Evolutionary conservation across 495 filamentous ascomycete species (phyloP).

Genomic region (Penicillium soppii): DNA sequence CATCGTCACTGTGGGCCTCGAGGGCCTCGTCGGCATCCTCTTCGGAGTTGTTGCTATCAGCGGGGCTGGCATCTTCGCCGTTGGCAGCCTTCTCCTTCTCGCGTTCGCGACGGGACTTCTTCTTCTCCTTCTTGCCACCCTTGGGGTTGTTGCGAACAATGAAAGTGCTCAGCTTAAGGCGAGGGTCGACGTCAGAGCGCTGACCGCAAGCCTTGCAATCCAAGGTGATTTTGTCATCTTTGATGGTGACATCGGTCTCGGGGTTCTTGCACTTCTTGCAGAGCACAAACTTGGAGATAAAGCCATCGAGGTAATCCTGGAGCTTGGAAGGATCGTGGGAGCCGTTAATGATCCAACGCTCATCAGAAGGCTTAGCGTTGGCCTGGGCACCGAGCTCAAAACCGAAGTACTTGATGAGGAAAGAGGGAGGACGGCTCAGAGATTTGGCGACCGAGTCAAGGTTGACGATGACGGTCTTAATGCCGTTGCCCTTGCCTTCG

Average conservation of each 20-base stretch:
- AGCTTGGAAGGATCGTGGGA: constrained; percentile 94
- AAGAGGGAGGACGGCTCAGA: constrained; percentile 85
- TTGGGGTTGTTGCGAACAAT: constrained; percentile 95
- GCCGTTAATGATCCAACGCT: constrained; percentile 99
- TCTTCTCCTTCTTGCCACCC: constrained; percentile 93
- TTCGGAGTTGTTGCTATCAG: constrained; percentile 72
- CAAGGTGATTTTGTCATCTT: constrained; percentile 82
- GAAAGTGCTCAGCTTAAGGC: constrained; percentile 94
- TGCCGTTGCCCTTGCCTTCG: constrained; percentile 97
- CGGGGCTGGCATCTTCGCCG: constrained; percentile 68
- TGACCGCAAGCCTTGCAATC: constrained; percentile 99
- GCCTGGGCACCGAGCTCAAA: constrained; percentile 98
- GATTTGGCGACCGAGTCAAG: constrained; percentile 91
- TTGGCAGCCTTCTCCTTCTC: constrained; percentile 68
- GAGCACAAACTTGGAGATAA: constrained; percentile 96
- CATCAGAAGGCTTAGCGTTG: constrained; percentile 93
- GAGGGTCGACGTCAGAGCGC: constrained; percentile 83
- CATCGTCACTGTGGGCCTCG: constrained; percentile 86
- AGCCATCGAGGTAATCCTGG: constrained; percentile 96
- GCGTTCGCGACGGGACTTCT: constrained; percentile 75
- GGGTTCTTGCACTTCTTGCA: constrained; percentile 99
- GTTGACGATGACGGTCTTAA: constrained; percentile 96
- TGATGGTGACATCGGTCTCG: constrained; percentile 92
- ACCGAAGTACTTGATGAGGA: constrained; percentile 99
- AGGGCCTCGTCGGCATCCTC: constrained; percentile 66